phyloP scores from a whole-genome alignment of 202 grass and related monocot genomes.

The Carex sylvatica region DNA sequence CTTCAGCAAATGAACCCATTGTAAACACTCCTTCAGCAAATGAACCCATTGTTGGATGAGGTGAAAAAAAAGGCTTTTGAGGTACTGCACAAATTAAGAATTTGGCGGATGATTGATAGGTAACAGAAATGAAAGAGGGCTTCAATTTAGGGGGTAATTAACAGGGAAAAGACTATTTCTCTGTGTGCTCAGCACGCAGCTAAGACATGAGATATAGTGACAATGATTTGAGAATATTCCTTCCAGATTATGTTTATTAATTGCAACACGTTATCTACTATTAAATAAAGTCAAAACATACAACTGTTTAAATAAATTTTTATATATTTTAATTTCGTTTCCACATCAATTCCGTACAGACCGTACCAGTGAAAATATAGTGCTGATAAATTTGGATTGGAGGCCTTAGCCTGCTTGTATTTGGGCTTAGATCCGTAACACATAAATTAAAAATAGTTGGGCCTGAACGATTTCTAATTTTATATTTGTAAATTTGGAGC shows the following conservation, averaged over 20 bases:
- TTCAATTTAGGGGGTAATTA: background rate
- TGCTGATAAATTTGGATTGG: background rate
- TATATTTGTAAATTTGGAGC: no score
- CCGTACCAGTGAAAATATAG: background rate
- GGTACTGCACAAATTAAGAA: no score
- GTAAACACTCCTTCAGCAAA: no score
- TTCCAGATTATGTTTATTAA: background rate
- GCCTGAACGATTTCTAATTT: no score
- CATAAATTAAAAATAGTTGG: no score
- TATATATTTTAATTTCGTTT: background rate
- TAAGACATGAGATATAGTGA: background rate
- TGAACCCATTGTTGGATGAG: no score
- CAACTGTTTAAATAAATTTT: background rate
- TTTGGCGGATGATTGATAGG: background rate
- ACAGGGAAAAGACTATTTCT: background rate
- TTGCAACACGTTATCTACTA: background rate
- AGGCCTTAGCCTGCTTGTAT: no score
- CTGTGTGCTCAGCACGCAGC: conserved; percentile 5
- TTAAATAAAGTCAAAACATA: background rate
- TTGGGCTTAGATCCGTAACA: no score
- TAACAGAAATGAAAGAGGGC: background rate
- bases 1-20: no score
- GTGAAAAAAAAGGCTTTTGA: no score
- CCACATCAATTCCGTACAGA: background rate
- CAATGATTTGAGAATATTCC: background rate